Evolutionary conservation across 768 basidiomycete species (phyloP), one percentile per base, ranked within the genome.

Genomic region (Tremella fuciformis): DNA sequence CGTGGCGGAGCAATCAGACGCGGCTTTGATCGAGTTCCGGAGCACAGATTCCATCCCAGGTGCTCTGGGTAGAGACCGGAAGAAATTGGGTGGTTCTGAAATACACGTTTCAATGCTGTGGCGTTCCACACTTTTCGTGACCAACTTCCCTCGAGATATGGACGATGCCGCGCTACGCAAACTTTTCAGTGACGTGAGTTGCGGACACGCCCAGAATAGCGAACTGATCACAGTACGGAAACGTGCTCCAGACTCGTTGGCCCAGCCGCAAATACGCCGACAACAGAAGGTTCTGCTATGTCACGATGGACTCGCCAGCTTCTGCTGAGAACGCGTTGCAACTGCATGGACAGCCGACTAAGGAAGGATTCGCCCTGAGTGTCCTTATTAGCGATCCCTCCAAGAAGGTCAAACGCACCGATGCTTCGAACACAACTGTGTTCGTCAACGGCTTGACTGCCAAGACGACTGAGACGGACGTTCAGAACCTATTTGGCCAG

Each of bases 191-290:
- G 82, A 85, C 80, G 93, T 93, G 59, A 48, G 82, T 59, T 3
- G 13, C 3, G 18, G 9, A 3, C 26, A 47, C 8, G 44, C 41
- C 16, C 22, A 46, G 8, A 22, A 15, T 15, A 13, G 39, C n/a
- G 25, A 16, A 24, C 50, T 66, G 50, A 37, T 34, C 13, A 25
- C 1, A 96, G 91, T 92, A 88, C 77, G 96, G 96, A 9, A 83
- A 82, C 3, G 83, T 99, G 54, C 89, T 98, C 60, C 93, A 98
- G 63, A 88, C 91, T 16, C 88, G 96, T 29, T 98, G 94, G 94
- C 96, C 96, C 4, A 93, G 91, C 78, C 93, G 93, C 73, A 96
- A 96, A 73, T 92, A 91, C 81, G 94, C 92, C 77, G 85, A 80
- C 57, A 87, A 88, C 1, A 81, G 96, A 37, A 83, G 96, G 42